These are phyloP conservation scores for Lepidium campestre DNA, from an alignment of 441 rosid species.

Conservation along the genomic window DNA sequence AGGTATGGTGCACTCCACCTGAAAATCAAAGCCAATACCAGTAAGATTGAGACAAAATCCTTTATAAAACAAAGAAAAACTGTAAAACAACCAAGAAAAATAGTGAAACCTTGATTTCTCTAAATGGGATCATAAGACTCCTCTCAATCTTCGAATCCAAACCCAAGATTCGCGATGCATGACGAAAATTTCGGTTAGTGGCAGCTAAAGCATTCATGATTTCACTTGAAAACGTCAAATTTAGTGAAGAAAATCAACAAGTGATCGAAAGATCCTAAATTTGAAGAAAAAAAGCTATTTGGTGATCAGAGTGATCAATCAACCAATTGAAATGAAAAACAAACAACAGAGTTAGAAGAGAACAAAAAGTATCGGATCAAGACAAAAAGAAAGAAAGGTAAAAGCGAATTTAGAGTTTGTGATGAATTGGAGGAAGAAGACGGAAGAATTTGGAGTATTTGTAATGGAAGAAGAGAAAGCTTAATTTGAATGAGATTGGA, in stretches of 20 bases:
- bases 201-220: conserved; percentile 91
- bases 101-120: conserved; percentile 77
- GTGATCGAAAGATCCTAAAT: conserved; percentile 11
- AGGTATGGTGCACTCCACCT: conserved; percentile 89
- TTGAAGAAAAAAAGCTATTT: neutral
- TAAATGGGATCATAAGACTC: conserved; percentile 85
- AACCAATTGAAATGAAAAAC: neutral
- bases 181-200: conserved; percentile 88
- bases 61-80: neutral
- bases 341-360: neutral
- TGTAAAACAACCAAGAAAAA: neutral
- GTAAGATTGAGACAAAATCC: neutral
- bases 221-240: neutral
- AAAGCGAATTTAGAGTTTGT: neutral
- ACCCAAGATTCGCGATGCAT: conserved; percentile 77
- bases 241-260: neutral
- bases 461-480: conserved; percentile 6
- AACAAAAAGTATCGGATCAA: neutral
- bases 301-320: neutral
- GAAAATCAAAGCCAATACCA: conserved; percentile 7
- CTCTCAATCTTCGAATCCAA: conserved; percentile 80
- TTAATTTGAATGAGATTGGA: conserved; percentile 15
- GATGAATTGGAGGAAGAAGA: conserved; percentile 5
- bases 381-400: neutral
- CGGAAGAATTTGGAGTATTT: conserved; percentile 4